phyloP scores from a whole-genome alignment of 2,329 filamentous ascomycete species.

The Fusarium equiseti region DNA sequence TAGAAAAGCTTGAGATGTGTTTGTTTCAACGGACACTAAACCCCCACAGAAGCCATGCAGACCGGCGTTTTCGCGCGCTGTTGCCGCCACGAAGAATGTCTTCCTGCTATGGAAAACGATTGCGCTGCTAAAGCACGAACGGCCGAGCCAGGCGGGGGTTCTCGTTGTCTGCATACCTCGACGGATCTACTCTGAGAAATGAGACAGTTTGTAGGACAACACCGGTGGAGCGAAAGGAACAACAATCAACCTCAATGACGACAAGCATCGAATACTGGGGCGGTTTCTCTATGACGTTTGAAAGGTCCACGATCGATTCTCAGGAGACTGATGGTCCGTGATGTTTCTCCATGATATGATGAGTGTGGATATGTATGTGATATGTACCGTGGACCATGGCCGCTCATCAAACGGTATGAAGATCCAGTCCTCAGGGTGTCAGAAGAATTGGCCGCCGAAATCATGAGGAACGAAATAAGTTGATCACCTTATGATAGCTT shows the following conservation, averaged over 20 bases:
- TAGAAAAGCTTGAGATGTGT: conserved; percentile 22
- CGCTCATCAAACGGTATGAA: conserved; percentile 14
- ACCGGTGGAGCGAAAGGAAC: not conserved
- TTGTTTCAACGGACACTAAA: conserved; percentile 25
- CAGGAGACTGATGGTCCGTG: conserved; percentile 3
- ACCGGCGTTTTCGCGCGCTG: conserved; percentile 19
- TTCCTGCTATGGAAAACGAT: conserved; percentile 30
- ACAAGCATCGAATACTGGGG: not conserved
- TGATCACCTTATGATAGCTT: no score
- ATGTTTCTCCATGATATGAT: conserved; percentile 29
- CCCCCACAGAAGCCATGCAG: conserved; percentile 33
- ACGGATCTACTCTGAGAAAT: conserved; percentile 3
- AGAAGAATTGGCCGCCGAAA: no score
- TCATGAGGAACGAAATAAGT: no score
- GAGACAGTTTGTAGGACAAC: not conserved
- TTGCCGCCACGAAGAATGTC: conserved; percentile 29
- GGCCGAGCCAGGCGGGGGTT: conserved; percentile 13
- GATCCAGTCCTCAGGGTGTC: not conserved
- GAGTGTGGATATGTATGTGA: conserved; percentile 22
- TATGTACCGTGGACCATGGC: conserved; percentile 1
- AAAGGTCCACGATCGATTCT: conserved; percentile 4
- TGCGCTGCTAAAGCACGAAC: conserved; percentile 1
- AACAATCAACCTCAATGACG: not conserved
- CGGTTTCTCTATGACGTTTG: not conserved
- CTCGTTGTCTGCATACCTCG: conserved; percentile 7